Evolutionary conservation across 768 basidiomycete genomes (phyloP).

Genomic region (Megacollybia marginata): DNA sequence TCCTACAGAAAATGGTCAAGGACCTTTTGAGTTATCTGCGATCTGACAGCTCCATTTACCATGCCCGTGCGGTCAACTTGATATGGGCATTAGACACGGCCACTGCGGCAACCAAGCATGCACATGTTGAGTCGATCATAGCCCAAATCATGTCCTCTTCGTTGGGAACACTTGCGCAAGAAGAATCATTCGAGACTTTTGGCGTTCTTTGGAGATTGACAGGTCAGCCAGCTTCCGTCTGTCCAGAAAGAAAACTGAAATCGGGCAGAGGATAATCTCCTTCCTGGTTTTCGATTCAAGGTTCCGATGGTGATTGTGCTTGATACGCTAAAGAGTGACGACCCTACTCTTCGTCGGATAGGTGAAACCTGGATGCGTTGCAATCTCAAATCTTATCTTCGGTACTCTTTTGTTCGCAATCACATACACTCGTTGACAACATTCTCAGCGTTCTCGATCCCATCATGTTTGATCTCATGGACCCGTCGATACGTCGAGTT

Average conservation of each 20-base stretch:
- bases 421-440: background rate
- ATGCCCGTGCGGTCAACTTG: constrained; percentile 72
- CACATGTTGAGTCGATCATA: constrained; percentile 74
- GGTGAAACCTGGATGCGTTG: constrained; percentile 98
- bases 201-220: constrained; percentile 88
- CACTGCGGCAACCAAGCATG: constrained; percentile 34
- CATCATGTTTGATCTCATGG: constrained; percentile 68
- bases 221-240: constrained; percentile 35
- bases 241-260: background rate
- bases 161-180: constrained; percentile 31
- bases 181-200: constrained; percentile 77
- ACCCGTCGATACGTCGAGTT: constrained; percentile 54
- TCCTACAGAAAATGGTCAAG: constrained; percentile 53
- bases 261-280: constrained; percentile 61
- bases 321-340: constrained; percentile 71
- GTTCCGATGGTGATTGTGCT: constrained; percentile 84
- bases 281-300: constrained; percentile 79
- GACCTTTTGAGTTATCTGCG: constrained; percentile 72
- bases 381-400: constrained; percentile 82
- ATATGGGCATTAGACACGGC: constrained; percentile 73
- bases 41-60: constrained; percentile 60
- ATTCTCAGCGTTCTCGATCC: constrained; percentile 78
- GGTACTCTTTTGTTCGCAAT: constrained; percentile 38
- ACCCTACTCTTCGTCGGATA: constrained; percentile 65
- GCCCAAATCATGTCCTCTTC: constrained; percentile 61